phyloP scores from a whole-genome alignment of 2,329 filamentous ascomycete species.

The Botrytis medusae region DNA sequence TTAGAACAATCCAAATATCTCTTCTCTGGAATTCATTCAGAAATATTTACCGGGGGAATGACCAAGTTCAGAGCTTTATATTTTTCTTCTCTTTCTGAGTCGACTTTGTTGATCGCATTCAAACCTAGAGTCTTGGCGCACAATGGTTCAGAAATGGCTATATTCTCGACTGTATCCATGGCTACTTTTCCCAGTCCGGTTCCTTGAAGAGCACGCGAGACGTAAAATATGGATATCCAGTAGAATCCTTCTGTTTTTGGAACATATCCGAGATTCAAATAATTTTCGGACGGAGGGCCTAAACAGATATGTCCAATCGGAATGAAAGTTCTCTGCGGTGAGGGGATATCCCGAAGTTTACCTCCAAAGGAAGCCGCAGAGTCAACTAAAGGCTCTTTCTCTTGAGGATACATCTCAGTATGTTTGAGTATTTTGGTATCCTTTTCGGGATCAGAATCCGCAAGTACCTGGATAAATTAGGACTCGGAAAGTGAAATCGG shows the following conservation, averaged over 20 bases:
- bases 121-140: constrained; percentile 30
- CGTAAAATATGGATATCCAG: constrained; percentile 33
- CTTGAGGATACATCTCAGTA: constrained; percentile 26
- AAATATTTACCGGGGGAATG: constrained; percentile 25
- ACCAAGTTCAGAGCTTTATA: constrained; percentile 24
- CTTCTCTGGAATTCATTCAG: neutral
- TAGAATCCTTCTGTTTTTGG: constrained; percentile 27
- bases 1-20: constrained; percentile 1
- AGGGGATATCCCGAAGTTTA: constrained; percentile 26
- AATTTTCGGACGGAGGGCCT: constrained; percentile 20
- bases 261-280: constrained; percentile 20
- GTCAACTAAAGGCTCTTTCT: constrained; percentile 28
- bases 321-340: constrained; percentile 26
- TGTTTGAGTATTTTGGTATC: constrained; percentile 29
- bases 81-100: constrained; percentile 24
- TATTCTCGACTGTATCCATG: constrained; percentile 31
- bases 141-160: constrained; percentile 30
- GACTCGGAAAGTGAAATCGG: neutral
- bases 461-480: constrained; percentile 27
- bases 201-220: constrained; percentile 33
- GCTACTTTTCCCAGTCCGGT: constrained; percentile 31
- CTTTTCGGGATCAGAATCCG: constrained; percentile 25
- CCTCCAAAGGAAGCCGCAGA: constrained; percentile 28
- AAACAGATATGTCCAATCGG: constrained; percentile 37
- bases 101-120: constrained; percentile 27